Percentiles rank a stretch among this genome's conserved stretches.
Conservation (phyloP, 2,329 filamentous ascomycete species). For the Colletotrichum sp. region DNA sequence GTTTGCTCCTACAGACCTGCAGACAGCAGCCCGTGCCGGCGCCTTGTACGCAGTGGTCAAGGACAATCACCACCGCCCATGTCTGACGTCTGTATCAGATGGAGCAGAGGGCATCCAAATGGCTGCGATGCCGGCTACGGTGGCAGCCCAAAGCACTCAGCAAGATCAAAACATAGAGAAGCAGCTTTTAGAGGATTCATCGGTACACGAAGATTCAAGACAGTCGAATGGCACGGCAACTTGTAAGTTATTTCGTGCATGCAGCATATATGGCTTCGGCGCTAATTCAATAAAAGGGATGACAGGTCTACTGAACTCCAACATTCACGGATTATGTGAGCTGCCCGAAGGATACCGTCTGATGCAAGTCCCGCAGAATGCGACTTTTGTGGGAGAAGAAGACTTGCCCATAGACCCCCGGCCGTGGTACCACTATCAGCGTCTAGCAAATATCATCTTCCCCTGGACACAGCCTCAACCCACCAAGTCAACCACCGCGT, state of each 20-base stretch:
- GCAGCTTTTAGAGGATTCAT: background rate
- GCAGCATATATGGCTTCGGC: accelerated
- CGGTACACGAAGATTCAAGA: background rate
- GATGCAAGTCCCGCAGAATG: background rate
- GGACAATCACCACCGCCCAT: accelerated
- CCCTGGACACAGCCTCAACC: background rate
- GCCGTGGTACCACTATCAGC: background rate
- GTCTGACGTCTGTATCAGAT: background rate
- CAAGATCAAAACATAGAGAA: background rate
- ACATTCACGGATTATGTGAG: background rate
- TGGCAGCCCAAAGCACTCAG: accelerated
- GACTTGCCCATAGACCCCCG: background rate
- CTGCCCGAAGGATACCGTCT: background rate
- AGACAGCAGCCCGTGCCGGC: accelerated
- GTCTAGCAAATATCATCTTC: background rate
- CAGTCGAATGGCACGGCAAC: background rate
- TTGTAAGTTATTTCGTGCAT: background rate
- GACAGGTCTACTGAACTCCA: background rate
- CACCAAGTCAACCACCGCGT: accelerated
- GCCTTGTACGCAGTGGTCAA: background rate
- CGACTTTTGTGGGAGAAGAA: background rate
- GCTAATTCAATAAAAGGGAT: accelerated
- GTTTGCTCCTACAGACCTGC: background rate
- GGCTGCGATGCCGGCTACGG: background rate
- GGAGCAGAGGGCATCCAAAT: background rate